Evolutionary conservation across 305 asterid species (phyloP), one percentile per base, ranked within the genome.

Genomic region (Lippia alba): DNA sequence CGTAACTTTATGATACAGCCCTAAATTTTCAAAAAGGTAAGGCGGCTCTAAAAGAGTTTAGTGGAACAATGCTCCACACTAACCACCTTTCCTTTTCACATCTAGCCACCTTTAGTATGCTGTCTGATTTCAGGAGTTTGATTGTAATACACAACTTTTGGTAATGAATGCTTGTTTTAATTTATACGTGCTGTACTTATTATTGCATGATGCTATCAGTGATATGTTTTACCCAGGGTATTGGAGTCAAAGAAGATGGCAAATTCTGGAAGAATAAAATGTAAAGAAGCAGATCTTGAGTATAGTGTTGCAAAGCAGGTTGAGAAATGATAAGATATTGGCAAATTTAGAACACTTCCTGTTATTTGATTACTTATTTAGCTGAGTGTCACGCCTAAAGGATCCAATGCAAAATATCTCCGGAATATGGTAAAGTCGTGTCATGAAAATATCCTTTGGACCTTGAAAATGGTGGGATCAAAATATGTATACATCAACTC

Each of bases 271-370:
- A 85, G 97, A 61, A 81, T 96, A 34, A 95, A 87, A 80, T 98
- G 92, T 75, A 95, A 92, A 77, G 99, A 95, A 85, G 98, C 99
- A 69, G 98, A 95, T 83, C 82, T 95, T 77, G 99, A 95, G 85
- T 95, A 95, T 78, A 95, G 97, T 76, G 89, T 95, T 76, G 99
- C 99, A 34, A 95, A 95, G 96, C 99, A 95, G 92, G 99, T 95
- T 69, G 99, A 94, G 89, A 91, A 90, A 95, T 95, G 98, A 86
- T 95, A 84, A 95, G 98, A 98, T 95, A 95, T 64, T 77, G 76
- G 60, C 67, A 66, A 56, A 51, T 72, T 53, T 64, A 45, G 59
- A 56, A 33, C 55, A 56, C 32, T 60, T 76, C 53, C 56, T 32
- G 36, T 39, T 54, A 36, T 41, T 64, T 71, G 15, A 17, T 61